Percentiles rank a stretch among this genome's conserved stretches.
Evolutionary conservation across 331 rosid species (phyloP).

Genomic region (Dryas integrifolia): DNA sequence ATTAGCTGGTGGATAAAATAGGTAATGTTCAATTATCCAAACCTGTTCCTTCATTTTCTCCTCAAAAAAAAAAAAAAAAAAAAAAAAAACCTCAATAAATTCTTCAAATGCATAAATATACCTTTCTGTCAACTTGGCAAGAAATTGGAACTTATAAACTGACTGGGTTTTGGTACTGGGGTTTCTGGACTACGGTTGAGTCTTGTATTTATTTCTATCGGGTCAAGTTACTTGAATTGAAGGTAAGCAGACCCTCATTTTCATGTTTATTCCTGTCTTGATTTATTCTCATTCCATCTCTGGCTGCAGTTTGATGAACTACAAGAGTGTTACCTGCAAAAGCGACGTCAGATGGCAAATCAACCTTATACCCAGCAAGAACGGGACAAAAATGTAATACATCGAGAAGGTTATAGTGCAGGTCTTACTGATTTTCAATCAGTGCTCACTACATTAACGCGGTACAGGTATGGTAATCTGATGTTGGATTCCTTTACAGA

Average conservation of each 20-base stretch:
- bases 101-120: conserved; percentile 1
- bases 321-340: conserved; percentile 96
- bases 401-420: conserved; percentile 68
- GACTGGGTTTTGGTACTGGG: conserved; percentile 4
- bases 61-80: conserved; percentile 1
- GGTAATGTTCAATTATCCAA: background rate
- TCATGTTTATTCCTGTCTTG: conserved; percentile 18
- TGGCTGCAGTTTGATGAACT: conserved; percentile 77
- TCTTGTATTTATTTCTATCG: conserved; percentile 6
- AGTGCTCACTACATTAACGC: conserved; percentile 86
- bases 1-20: conserved; percentile 15
- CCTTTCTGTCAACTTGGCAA: conserved; percentile 13
- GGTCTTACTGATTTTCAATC: conserved; percentile 95
- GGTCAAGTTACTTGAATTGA: background rate
- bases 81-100: background rate
- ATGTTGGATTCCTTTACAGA: conserved; percentile 1
- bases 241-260: conserved; percentile 21
- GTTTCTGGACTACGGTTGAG: background rate
- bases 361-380: conserved; percentile 59
- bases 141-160: background rate
- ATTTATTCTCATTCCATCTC: conserved; percentile 27
- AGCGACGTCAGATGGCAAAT: conserved; percentile 63
- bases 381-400: conserved; percentile 49
- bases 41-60: conserved; percentile 1
- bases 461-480: conserved; percentile 60